A percentile compares a stretch with the other conserved stretches of the same genome.
phyloP scores from a whole-genome alignment of 352 stramenopile species.

The Globisporangium spiculum region DNA sequence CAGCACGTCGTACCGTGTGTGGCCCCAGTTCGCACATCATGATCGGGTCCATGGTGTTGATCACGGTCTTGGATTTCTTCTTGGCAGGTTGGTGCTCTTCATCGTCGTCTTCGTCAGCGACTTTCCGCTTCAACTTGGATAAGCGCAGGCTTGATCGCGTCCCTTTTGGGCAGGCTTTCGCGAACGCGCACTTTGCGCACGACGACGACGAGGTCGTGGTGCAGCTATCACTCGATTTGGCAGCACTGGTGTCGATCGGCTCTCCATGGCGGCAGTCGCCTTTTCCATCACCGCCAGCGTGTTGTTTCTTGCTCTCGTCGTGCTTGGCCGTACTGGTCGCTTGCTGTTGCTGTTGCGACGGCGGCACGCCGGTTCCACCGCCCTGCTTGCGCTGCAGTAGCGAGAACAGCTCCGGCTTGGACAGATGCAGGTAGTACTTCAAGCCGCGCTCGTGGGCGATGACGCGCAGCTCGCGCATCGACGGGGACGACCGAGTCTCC shows the following conservation, averaged over 20 bases:
- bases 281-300: background rate
- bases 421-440: constrained; percentile 83
- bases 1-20: constrained; percentile 55
- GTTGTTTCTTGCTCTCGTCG: constrained; percentile 1
- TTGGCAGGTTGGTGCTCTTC: constrained; percentile 20
- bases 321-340: constrained; percentile 9
- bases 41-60: constrained; percentile 86
- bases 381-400: constrained; percentile 75
- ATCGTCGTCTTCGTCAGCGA: constrained; percentile 21
- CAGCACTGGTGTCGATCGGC: background rate
- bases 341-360: background rate
- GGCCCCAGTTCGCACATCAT: constrained; percentile 78
- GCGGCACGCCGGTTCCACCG: constrained; percentile 28
- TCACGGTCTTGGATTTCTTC: constrained; percentile 60
- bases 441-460: constrained; percentile 71
- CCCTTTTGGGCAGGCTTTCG: constrained; percentile 16
- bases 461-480: constrained; percentile 69
- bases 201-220: background rate
- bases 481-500: constrained; percentile 83
- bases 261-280: background rate
- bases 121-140: constrained; percentile 60
- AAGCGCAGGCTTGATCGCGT: constrained; percentile 57
- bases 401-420: constrained; percentile 76
- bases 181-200: constrained; percentile 2
- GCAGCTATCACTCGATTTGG: background rate